phyloP scores from a whole-genome alignment of 2,329 filamentous ascomycete genomes.

The Diaporthe aspalathi region DNA sequence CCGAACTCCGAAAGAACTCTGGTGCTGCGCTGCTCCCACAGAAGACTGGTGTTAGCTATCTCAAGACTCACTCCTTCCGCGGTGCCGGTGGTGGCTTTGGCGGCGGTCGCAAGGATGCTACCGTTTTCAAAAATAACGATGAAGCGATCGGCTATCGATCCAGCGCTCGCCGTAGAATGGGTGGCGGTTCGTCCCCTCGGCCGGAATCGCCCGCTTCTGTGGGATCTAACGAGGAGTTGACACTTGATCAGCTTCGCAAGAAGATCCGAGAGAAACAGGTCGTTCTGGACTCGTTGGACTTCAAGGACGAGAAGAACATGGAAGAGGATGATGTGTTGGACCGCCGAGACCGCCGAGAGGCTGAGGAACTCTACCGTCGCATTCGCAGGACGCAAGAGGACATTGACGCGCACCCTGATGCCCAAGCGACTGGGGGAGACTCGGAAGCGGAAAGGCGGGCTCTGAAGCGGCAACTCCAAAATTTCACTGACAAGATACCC shows the following conservation, averaged over 20 bases:
- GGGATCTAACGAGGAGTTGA: constrained; percentile 82
- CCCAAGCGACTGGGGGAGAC: constrained; percentile 75
- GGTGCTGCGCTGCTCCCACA: constrained; percentile 93
- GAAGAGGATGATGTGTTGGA: constrained; percentile 95
- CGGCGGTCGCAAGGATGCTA: constrained; percentile 86
- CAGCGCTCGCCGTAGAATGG: constrained; percentile 88
- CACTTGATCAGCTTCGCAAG: constrained; percentile 89
- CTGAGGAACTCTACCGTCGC: constrained; percentile 92
- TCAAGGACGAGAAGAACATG: constrained; percentile 87
- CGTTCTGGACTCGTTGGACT: constrained; percentile 94
- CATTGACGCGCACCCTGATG: constrained; percentile 90
- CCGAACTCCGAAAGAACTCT: constrained; percentile 87
- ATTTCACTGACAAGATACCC: constrained; percentile 88
- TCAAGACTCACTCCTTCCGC: constrained; percentile 94
- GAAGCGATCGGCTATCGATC: constrained; percentile 93
- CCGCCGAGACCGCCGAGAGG: constrained; percentile 88
- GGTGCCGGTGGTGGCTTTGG: constrained; percentile 65
- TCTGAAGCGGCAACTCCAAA: constrained; percentile 89
- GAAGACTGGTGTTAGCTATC: constrained; percentile 96
- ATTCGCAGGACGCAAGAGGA: constrained; percentile 94
- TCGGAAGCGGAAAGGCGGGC: constrained; percentile 89
- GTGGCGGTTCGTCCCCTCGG: constrained; percentile 79
- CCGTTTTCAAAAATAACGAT: constrained; percentile 96
- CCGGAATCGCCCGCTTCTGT: constrained; percentile 79
- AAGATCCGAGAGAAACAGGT: constrained; percentile 95